Evolutionary conservation across 208 protist species (phyloP), one percentile per base, ranked within the genome.

Genomic region (Trypanosoma scelopori): DNA sequence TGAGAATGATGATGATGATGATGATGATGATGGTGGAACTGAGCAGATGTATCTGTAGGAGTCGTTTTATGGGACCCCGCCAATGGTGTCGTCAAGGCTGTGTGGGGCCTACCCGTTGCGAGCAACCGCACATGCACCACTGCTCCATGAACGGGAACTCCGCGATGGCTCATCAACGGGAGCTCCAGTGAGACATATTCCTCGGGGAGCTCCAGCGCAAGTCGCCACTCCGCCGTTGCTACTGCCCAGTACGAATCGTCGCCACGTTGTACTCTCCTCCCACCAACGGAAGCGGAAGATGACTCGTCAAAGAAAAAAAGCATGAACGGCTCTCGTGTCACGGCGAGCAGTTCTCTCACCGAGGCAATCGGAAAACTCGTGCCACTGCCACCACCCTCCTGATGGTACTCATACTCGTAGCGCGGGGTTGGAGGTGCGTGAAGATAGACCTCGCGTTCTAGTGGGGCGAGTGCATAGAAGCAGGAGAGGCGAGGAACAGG

Each of bases 251-350:
- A 58, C 49, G 70, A 23, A 61, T 43, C 12, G 49, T 59, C 3
- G 41, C 59, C 32, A 22, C 7, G 46, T 42, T 13, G 7, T 28
- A 30, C 25, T 15, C 42, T 51, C n/a, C 42, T 46, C 23, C 11
- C 22, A 4, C 46, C 45, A 43, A 9, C 60, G 48, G 60, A 66
- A 28, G 43, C 22, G 20, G 43, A 28, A 16, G 75, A 76, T 22
- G 84, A 82, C 45, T 89, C 90, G 50, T 93, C 85, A 15, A 90
- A 59, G 43, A 93, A 81, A 70, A 92, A 93, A 13, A 96, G 51
- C 16, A 84, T 82, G 7, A 96, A 83, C n/a, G 85, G 87, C 65
- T 90, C 85, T 0, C 87, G 82, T 52, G 78, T 74, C 22, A 85
- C 63, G 9, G 69, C 66, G 1, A 81, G 66, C 46, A 88, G 58